Conservation (phyloP, 768 basidiomycete species). For the Amanita phalloides region DNA sequence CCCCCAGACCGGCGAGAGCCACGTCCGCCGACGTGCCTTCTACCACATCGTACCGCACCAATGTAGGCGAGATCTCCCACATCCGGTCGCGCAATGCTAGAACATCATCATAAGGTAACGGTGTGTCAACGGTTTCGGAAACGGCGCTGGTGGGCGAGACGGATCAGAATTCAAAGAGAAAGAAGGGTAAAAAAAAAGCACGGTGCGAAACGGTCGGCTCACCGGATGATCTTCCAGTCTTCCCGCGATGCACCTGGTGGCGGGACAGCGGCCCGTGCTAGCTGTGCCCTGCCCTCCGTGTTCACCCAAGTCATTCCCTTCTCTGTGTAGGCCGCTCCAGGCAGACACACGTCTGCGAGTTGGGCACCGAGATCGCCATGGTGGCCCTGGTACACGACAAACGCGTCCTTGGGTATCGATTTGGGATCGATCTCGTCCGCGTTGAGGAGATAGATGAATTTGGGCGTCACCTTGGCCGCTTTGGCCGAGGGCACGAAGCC, state of each 20-base stretch:
- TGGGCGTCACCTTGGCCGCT: slow-evolving; percentile 68
- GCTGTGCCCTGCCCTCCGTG: slow-evolving; percentile 88
- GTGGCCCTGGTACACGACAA: slow-evolving; percentile 98
- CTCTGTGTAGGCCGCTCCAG: slow-evolving; percentile 92
- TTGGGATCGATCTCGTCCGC: slow-evolving; percentile 89
- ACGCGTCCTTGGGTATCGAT: slow-evolving; percentile 82
- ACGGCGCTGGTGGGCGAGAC: slow-evolving; percentile 51
- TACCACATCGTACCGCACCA: slow-evolving; percentile 74
- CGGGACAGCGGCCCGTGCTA: slow-evolving; percentile 84
- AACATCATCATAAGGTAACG: slow-evolving; percentile 86
- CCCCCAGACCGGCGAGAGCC: slow-evolving; percentile 57
- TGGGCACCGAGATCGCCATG: slow-evolving; percentile 96
- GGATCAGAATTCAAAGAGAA: neutral
- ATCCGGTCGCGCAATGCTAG: slow-evolving; percentile 79
- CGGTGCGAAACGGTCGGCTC: slow-evolving; percentile 18
- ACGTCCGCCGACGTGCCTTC: slow-evolving; percentile 72
- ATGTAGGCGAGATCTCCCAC: slow-evolving; percentile 92
- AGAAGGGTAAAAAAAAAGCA: neutral
- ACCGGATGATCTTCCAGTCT: slow-evolving; percentile 92
- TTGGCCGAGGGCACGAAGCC: slow-evolving; percentile 84
- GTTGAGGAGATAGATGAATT: slow-evolving; percentile 94
- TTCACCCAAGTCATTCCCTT: slow-evolving; percentile 88
- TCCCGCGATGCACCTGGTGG: slow-evolving; percentile 94
- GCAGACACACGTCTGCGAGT: slow-evolving; percentile 93
- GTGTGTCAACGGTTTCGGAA: slow-evolving; percentile 72